Evolutionary conservation across 495 filamentous ascomycete species (phyloP).

Genomic region (Xylaria nigripes): DNA sequence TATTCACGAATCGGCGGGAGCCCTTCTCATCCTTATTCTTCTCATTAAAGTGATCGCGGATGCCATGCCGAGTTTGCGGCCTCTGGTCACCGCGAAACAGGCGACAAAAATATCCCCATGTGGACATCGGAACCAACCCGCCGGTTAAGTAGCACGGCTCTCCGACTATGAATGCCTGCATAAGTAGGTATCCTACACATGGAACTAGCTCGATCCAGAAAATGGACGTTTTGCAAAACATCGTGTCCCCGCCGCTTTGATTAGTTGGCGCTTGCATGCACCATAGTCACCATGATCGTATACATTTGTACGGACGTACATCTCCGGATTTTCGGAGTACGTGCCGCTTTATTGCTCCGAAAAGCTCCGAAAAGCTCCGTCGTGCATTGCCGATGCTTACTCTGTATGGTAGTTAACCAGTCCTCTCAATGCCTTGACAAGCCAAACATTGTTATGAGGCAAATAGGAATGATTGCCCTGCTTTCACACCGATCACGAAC

Average conservation of each 20-base stretch:
- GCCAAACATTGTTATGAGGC: not conserved
- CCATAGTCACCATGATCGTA: not conserved
- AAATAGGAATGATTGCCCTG: too few relatives aligned
- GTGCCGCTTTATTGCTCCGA: not conserved
- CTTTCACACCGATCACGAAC: too few relatives aligned
- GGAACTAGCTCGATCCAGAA: not conserved
- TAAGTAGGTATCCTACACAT: not conserved
- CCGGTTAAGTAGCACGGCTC: not conserved
- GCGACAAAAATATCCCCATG: slow-evolving; percentile 4
- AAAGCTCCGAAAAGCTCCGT: not conserved
- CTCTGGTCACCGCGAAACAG: not conserved
- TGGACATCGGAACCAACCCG: slow-evolving; percentile 5
- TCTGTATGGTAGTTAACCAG: not conserved
- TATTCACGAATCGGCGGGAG: not conserved
- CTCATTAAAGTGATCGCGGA: not conserved
- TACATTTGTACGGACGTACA: not conserved
- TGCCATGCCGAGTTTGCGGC: not conserved
- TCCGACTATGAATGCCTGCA: not conserved
- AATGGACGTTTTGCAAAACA: too few relatives aligned
- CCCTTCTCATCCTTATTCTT: too few relatives aligned
- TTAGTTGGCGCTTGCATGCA: not conserved
- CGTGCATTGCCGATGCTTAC: not conserved
- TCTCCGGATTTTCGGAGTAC: slow-evolving; percentile 2
- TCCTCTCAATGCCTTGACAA: not conserved
- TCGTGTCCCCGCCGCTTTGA: not conserved